phyloP scores from a whole-genome alignment of 2,329 filamentous ascomycete genomes.

The Mycosphaerella sp. region DNA sequence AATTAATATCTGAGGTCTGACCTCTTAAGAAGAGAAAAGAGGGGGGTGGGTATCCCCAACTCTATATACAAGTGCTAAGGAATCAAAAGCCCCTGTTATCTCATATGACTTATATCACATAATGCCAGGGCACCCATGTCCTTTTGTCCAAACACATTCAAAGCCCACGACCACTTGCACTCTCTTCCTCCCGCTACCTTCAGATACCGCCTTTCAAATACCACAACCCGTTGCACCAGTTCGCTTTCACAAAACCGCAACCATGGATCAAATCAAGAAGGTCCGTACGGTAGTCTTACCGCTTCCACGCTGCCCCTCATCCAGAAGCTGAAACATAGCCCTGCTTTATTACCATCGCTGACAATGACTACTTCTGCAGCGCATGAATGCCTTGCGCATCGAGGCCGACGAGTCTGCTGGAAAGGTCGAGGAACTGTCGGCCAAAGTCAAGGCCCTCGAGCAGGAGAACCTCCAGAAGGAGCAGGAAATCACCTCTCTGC shows the following conservation, averaged over 20 bases:
- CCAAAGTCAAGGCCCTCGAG: slow-evolving; percentile 82
- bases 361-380: slow-evolving; percentile 47
- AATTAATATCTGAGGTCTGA: too few species aligned
- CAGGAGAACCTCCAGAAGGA: slow-evolving; percentile 95
- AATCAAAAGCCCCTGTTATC: too few species aligned
- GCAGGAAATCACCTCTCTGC: slow-evolving; percentile 93
- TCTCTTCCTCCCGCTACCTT: background rate
- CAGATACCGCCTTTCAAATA: too few species aligned
- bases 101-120: too few species aligned
- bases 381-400: slow-evolving; percentile 90
- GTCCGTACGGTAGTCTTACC: slow-evolving; percentile 25
- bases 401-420: slow-evolving; percentile 79
- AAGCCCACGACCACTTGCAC: background rate
- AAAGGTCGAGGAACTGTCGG: slow-evolving; percentile 81
- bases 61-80: too few species aligned
- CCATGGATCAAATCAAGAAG: slow-evolving; percentile 42
- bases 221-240: background rate
- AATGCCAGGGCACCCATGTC: too few species aligned
- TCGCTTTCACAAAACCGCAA: slow-evolving; percentile 15
- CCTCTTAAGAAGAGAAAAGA: too few species aligned
- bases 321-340: background rate
- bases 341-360: slow-evolving; percentile 9
- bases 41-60: too few species aligned
- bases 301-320: slow-evolving; percentile 25
- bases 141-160: too few species aligned